phyloP scores from a whole-genome alignment of 768 basidiomycete genomes.

The Mrakia gelida region DNA sequence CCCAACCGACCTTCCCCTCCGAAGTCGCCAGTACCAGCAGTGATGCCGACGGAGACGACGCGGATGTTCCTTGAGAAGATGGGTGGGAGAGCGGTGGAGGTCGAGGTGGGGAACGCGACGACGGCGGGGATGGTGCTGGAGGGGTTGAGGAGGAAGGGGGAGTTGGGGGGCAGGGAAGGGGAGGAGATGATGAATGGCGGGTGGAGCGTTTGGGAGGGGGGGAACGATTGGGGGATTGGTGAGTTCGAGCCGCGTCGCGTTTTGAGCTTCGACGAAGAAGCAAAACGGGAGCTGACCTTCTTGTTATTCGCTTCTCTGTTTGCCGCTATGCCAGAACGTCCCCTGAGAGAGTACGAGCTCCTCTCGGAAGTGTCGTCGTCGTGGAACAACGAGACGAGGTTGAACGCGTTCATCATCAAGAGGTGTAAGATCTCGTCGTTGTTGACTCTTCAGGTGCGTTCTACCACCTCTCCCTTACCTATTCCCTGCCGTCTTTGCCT shows the following conservation, averaged over 20 bases:
- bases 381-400: conserved; percentile 78
- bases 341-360: conserved; percentile 81
- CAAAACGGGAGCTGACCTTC: conserved; percentile 33
- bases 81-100: conserved; percentile 9
- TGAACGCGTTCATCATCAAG: conserved; percentile 77
- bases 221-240: conserved; percentile 92
- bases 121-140: conserved; percentile 23
- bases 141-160: conserved; percentile 20
- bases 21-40: background rate
- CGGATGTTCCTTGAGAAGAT: conserved; percentile 19
- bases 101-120: conserved; percentile 8
- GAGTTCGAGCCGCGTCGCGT: no score
- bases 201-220: conserved; percentile 88
- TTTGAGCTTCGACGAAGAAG: no score
- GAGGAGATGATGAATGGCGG: conserved; percentile 43
- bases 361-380: conserved; percentile 71
- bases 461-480: no score
- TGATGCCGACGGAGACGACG: background rate
- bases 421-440: conserved; percentile 61
- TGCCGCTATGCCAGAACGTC: conserved; percentile 68
- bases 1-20: background rate
- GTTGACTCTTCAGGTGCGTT: conserved; percentile 42
- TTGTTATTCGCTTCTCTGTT: no score
- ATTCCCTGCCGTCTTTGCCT: no score
- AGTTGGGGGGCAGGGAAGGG: conserved; percentile 39